Evolutionary conservation across 1,284 basidiomycete genomes (phyloP).

Genomic region (Megacollybia platyphylla): DNA sequence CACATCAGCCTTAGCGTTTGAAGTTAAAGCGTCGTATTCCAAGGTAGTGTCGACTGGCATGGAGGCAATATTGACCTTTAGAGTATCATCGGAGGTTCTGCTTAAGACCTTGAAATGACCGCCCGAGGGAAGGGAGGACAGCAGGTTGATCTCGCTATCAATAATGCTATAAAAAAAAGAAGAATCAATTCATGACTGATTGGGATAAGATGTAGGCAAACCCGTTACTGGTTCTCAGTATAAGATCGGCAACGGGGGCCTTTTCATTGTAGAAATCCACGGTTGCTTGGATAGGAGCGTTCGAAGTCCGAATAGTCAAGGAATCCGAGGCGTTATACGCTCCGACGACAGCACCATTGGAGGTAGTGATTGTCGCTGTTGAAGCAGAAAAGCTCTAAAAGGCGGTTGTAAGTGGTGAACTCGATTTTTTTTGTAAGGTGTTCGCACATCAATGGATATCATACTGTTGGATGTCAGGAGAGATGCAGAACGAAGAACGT

Average conservation of each 20-base stretch:
- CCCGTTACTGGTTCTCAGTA: constrained; percentile 10
- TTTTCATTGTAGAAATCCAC: constrained; percentile 7
- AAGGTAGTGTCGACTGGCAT: constrained; percentile 19
- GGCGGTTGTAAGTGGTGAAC: not conserved
- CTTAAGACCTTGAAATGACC: constrained; percentile 18
- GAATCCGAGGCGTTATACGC: constrained; percentile 7
- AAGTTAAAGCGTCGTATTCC: constrained; percentile 17
- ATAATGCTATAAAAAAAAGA: constrained; percentile 9
- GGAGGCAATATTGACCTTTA: constrained; percentile 20
- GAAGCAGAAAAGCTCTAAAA: not conserved
- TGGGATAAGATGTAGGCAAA: constrained; percentile 1
- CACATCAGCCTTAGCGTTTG: constrained; percentile 22
- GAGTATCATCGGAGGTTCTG: constrained; percentile 19
- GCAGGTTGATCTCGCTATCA: constrained; percentile 10
- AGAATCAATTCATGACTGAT: not conserved
- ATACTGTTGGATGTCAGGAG: constrained; percentile 2
- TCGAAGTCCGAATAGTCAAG: constrained; percentile 8
- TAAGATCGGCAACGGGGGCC: constrained; percentile 1
- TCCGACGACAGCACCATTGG: constrained; percentile 10
- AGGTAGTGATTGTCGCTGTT: constrained; percentile 6
- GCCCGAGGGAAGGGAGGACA: constrained; percentile 6
- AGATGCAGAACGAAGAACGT: not conserved
- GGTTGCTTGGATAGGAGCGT: constrained; percentile 9
- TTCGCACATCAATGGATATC: constrained; percentile 3
- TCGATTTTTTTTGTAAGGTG: not conserved